A percentile compares a stretch with the other conserved stretches of the same genome.
These are phyloP conservation scores for Vaccinium corymbosum DNA, from an alignment of 148 eudicot genomes.

Conservation along the genomic window DNA sequence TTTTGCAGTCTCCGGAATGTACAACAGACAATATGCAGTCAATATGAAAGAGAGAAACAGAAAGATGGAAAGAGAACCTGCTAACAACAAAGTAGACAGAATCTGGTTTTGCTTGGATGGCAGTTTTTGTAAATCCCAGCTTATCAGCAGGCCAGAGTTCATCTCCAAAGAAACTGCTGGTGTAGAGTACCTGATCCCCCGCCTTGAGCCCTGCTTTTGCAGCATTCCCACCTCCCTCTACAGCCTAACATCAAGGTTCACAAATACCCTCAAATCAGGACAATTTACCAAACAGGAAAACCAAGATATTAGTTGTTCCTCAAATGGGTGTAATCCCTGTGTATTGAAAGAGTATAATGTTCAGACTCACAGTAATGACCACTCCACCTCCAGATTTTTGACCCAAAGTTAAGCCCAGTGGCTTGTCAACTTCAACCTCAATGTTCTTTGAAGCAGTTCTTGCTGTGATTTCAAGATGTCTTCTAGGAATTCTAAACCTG, in stretches of 20 bases:
- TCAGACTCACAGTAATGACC: conserved; percentile 67
- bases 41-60: background rate
- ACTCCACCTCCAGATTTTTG: conserved; percentile 83
- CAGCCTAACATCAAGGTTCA: conserved; percentile 47
- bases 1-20: background rate
- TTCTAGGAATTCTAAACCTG: conserved; percentile 12
- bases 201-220: conserved; percentile 81
- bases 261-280: conserved; percentile 47
- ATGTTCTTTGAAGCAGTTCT: conserved; percentile 70
- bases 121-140: conserved; percentile 95
- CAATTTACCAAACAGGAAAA: conserved; percentile 1
- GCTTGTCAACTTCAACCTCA: conserved; percentile 91
- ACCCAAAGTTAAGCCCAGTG: conserved; percentile 82
- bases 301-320: conserved; percentile 66
- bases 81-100: conserved; percentile 90
- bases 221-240: conserved; percentile 93
- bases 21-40: conserved; percentile 5
- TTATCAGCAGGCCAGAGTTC: conserved; percentile 55
- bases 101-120: conserved; percentile 93
- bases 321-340: conserved; percentile 42
- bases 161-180: conserved; percentile 99
- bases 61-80: conserved; percentile 43
- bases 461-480: conserved; percentile 58
- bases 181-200: conserved; percentile 92
- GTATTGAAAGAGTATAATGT: background rate